Percentiles rank a stretch among this genome's conserved stretches.
Evolutionary conservation across 2,329 filamentous ascomycete species (phyloP).

Genomic region (Cordyceps javanica): DNA sequence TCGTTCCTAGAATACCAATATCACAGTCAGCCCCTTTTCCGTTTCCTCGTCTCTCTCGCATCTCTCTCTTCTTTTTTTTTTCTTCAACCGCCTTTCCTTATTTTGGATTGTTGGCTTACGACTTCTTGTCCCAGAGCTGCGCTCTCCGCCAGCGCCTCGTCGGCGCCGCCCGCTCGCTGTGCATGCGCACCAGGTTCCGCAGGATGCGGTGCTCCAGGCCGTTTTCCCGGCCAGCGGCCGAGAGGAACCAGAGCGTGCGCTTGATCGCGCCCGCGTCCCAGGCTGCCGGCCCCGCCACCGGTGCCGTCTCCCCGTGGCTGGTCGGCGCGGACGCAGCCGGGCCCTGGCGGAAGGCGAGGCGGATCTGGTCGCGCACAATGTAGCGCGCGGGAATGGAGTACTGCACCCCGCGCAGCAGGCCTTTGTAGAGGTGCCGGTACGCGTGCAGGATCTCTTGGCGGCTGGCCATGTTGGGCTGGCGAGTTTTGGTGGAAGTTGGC

Average conservation of each 20-base stretch:
- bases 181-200: constrained; percentile 54
- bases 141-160: constrained; percentile 18
- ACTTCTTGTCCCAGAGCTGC: constrained; percentile 18
- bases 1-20: constrained; percentile 14
- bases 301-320: too few relatives aligned
- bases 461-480: background rate
- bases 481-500: background rate
- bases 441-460: constrained; percentile 48
- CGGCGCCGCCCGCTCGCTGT: constrained; percentile 15
- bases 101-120: constrained; percentile 19
- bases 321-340: background rate
- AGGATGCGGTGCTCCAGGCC: constrained; percentile 69
- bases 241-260: constrained; percentile 65
- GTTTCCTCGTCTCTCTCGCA: background rate
- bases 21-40: background rate
- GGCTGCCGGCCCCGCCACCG: constrained; percentile 8
- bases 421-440: constrained; percentile 65
- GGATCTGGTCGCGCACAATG: constrained; percentile 52
- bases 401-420: constrained; percentile 62
- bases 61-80: background rate
- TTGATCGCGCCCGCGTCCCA: constrained; percentile 44
- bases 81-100: background rate
- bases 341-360: constrained; percentile 49
- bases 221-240: constrained; percentile 53
- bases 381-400: constrained; percentile 64